Percentiles rank a stretch among this genome's conserved stretches.
Conservation (phyloP, 2,329 filamentous ascomycete genomes). For the Venturia pyrina region DNA sequence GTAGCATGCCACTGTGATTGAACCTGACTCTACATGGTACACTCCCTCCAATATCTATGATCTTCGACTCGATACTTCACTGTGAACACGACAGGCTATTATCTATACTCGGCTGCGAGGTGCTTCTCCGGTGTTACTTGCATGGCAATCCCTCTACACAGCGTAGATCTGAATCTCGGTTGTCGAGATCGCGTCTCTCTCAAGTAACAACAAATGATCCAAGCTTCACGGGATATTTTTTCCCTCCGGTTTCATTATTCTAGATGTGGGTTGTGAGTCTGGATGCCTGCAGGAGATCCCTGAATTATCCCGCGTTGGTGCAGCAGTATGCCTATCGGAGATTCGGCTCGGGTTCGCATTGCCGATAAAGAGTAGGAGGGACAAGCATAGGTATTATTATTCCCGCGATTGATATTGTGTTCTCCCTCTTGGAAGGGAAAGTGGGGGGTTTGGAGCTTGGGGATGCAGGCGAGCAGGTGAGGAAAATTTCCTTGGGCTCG, state of each 20-base stretch:
- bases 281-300: too few relatives aligned
- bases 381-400: background rate
- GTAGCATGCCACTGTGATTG: background rate
- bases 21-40: too few relatives aligned
- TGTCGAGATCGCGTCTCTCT: background rate
- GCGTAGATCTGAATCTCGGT: background rate
- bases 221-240: too few relatives aligned
- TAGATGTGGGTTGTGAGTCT: too few relatives aligned
- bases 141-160: background rate
- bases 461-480: too few relatives aligned
- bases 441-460: background rate
- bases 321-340: too few relatives aligned
- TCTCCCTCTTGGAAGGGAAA: background rate
- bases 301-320: background rate
- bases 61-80: background rate
- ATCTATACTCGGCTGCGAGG: background rate
- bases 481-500: background rate
- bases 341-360: background rate
- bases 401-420: background rate
- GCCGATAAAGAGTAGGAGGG: background rate
- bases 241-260: too few relatives aligned
- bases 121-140: background rate
- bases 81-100: background rate
- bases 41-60: background rate
- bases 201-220: too few relatives aligned